Evolutionary conservation across 768 basidiomycete genomes (phyloP).

Genomic region (Rhodocollybia butyracea): DNA sequence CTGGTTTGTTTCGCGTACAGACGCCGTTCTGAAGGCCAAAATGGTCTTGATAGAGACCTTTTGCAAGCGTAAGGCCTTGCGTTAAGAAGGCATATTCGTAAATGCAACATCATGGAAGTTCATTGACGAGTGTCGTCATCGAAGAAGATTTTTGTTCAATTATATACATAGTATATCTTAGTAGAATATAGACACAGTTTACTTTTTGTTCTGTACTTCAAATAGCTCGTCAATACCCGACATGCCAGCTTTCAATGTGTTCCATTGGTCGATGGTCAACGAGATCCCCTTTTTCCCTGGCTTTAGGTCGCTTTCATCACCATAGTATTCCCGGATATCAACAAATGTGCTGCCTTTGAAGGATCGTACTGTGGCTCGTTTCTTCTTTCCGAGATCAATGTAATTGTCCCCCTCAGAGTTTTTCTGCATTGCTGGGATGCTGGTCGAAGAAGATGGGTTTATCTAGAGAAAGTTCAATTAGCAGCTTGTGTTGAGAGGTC

Average conservation of each 20-base stretch:
- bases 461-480: not conserved
- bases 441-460: not conserved
- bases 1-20: not conserved
- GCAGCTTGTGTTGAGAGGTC: not conserved
- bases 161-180: no score
- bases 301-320: conserved; percentile 47
- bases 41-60: not conserved
- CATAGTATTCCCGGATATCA: conserved; percentile 78
- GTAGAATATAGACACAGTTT: not conserved
- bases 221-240: conserved; percentile 53
- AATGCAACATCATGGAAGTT: no score
- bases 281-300: conserved; percentile 85
- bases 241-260: conserved; percentile 42
- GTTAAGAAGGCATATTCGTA: no score
- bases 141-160: no score
- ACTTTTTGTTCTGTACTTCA: conserved; percentile 2
- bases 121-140: no score
- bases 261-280: conserved; percentile 66
- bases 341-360: conserved; percentile 53
- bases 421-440: conserved; percentile 17
- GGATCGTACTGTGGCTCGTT: conserved; percentile 52
- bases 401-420: conserved; percentile 48
- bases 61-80: no score
- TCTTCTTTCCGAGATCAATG: conserved; percentile 70
- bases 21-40: not conserved